Conservation (phyloP, 179 eudicot genomes). For the Beta macrorhiza region DNA sequence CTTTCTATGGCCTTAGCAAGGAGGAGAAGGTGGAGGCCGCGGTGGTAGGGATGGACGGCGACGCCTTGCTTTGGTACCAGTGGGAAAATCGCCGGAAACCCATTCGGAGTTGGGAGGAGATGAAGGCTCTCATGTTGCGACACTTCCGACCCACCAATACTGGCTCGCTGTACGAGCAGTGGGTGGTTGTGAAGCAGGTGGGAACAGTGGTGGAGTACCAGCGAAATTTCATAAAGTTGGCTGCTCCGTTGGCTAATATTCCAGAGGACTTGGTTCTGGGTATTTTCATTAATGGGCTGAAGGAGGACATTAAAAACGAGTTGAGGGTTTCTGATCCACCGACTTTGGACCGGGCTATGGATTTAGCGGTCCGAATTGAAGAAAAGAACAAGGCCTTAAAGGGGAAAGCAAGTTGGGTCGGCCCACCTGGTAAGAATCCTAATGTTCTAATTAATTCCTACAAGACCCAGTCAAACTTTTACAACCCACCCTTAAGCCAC, state of each 20-base stretch:
- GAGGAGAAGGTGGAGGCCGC: conserved; percentile 4
- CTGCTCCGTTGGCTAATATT: not conserved
- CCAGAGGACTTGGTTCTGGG: not conserved
- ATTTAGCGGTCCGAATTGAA: not conserved
- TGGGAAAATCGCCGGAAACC: no score
- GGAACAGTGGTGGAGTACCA: not conserved
- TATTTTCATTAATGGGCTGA: not conserved
- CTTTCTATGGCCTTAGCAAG: not conserved
- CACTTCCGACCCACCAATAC: not conserved
- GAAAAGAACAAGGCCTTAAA: not conserved
- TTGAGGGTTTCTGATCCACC: not conserved
- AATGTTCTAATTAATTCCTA: no score
- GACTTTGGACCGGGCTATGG: not conserved
- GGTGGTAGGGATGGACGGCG: not conserved
- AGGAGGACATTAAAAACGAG: not conserved
- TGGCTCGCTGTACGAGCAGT: not conserved
- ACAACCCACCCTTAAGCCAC: no score
- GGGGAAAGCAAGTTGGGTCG: no score
- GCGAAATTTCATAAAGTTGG: not conserved
- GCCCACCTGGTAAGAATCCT: no score
- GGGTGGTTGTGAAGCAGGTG: not conserved
- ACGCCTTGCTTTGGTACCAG: no score
- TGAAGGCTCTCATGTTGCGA: not conserved
- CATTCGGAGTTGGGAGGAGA: no score
- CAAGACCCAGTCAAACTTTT: no score